Base-by-base conservation (phyloP, 2,329 filamentous ascomycete species). In the Pseudophaeomoniella oleicola region DNA sequence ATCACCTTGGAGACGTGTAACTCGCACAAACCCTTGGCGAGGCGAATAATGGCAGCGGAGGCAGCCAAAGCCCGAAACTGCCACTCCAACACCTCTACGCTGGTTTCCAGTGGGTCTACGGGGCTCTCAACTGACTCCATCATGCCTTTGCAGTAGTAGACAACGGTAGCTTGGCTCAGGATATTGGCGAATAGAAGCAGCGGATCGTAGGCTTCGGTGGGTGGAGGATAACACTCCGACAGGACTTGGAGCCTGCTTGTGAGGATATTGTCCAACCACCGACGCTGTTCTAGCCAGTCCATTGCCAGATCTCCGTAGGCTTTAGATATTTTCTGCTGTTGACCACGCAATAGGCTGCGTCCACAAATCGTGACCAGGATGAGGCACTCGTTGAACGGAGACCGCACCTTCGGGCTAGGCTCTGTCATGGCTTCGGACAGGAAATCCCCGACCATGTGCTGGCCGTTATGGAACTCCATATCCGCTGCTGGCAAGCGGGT, bases 401-500 rank as follows among this genome's bases (percentile, higher is more conserved):
- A 50, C 12, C 46, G 42, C 5, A 32, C 19, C 12, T 27, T 50
- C 11, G 37, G 35, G 32, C 46, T 38, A 34, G 39, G 16, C 10
- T 36, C 35, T 4, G 42, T 42, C 16, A 57, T 47, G 2, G 45
- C 49, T 19, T 59, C 55, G 2, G 49, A 41, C 4, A 60, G 44
- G 32, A 55, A 58, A 5, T 39, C 44, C 14, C 45, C 50, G 2
- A 38, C 18, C 3, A 49, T 38, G 3, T 49, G 51, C 14, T 51
- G 45, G 2, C 48, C 51, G n/a, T 48, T 52, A 38, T 58, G 53
- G 32, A 60, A 61, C 6, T 53, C 50, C 4, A 45, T 38, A 19
- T 61, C 57, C 1, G 55, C 52, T 5, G 47, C 46, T 1, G 58
- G 58, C 3, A 60, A 50, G 4, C 56, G 51, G 9, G 55, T 59